Conservation (phyloP, 2,329 filamentous ascomycete genomes). For the Camptophora hylomeconis region DNA sequence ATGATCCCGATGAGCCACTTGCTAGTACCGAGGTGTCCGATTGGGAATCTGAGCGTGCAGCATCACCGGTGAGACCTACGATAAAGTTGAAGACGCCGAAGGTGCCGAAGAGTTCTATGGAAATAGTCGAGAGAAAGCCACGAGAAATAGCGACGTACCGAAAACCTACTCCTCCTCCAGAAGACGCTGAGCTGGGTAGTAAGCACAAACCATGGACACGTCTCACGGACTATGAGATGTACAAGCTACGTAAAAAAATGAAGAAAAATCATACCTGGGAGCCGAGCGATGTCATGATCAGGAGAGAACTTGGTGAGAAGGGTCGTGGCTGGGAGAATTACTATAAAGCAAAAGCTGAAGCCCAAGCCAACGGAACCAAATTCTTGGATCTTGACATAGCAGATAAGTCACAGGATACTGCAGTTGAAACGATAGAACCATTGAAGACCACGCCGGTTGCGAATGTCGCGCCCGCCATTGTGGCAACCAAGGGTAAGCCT, state of each 20-base stretch:
- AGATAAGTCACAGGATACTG: slow-evolving; percentile 21
- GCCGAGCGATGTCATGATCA: slow-evolving; percentile 54
- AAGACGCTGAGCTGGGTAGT: slow-evolving; percentile 46
- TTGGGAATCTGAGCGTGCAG: slow-evolving; percentile 24
- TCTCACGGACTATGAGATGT: slow-evolving; percentile 56
- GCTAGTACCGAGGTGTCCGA: slow-evolving; percentile 35
- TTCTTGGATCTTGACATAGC: slow-evolving; percentile 40
- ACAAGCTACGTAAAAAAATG: slow-evolving; percentile 52
- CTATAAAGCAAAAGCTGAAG: slow-evolving; percentile 35
- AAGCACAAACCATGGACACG: slow-evolving; percentile 50
- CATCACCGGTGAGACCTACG: slow-evolving; percentile 15
- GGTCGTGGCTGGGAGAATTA: slow-evolving; percentile 42
- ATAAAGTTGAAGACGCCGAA: slow-evolving; percentile 31
- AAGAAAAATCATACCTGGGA: slow-evolving; percentile 61
- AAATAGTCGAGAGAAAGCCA: slow-evolving; percentile 10
- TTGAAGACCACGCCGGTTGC: slow-evolving; percentile 3
- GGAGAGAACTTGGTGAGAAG: slow-evolving; percentile 47
- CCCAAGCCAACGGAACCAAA: slow-evolving; percentile 37
- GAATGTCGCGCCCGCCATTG: slow-evolving; percentile 5
- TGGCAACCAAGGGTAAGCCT: slow-evolving; percentile 9
- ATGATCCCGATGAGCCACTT: slow-evolving; percentile 32
- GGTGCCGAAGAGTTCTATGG: slow-evolving; percentile 18
- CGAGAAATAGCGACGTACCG: slow-evolving; percentile 12
- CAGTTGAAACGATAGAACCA: neutral
- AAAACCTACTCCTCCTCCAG: slow-evolving; percentile 37